phyloP scores from a whole-genome alignment of 2,329 filamentous ascomycete species.

The Metarhizium album region DNA sequence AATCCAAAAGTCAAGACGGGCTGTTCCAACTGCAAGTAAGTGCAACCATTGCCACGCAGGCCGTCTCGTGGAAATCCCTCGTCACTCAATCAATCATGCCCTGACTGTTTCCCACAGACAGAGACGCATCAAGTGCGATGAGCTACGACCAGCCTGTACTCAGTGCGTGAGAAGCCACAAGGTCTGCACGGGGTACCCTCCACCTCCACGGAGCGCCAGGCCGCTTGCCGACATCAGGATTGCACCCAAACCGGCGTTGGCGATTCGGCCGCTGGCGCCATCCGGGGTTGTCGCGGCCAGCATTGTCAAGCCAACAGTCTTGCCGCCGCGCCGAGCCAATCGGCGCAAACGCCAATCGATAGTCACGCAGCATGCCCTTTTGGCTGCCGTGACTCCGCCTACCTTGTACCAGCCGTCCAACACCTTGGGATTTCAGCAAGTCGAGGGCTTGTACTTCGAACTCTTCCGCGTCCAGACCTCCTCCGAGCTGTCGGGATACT shows the following conservation, averaged over 20 bases:
- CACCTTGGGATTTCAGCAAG: slow-evolving; percentile 35
- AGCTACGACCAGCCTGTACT: slow-evolving; percentile 47
- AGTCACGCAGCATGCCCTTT: background rate
- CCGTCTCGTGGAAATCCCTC: background rate
- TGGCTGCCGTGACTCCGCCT: slow-evolving; percentile 8
- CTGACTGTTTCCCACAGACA: slow-evolving; percentile 26
- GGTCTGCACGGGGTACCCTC: slow-evolving; percentile 50
- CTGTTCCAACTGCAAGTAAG: slow-evolving; percentile 59
- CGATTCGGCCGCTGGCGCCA: slow-evolving; percentile 12
- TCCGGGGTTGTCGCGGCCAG: slow-evolving; percentile 5
- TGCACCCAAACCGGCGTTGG: slow-evolving; percentile 33
- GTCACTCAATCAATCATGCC: background rate
- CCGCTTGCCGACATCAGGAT: slow-evolving; percentile 37
- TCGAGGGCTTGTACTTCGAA: slow-evolving; percentile 50
- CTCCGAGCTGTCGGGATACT: slow-evolving; percentile 54
- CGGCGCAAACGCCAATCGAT: slow-evolving; percentile 6
- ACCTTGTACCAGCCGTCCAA: slow-evolving; percentile 31
- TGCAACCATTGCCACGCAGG: slow-evolving; percentile 8
- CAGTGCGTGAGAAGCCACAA: slow-evolving; percentile 51
- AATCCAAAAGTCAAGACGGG: slow-evolving; percentile 56
- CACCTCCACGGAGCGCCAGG: slow-evolving; percentile 37
- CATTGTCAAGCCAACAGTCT: slow-evolving; percentile 14
- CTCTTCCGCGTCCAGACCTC: slow-evolving; percentile 52
- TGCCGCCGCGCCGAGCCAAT: slow-evolving; percentile 22
- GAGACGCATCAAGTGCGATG: slow-evolving; percentile 57